Evolutionary conservation across 352 stramenopile genomes (phyloP), one percentile per base, ranked within the genome.

Genomic region (Pythium sukuiense): DNA sequence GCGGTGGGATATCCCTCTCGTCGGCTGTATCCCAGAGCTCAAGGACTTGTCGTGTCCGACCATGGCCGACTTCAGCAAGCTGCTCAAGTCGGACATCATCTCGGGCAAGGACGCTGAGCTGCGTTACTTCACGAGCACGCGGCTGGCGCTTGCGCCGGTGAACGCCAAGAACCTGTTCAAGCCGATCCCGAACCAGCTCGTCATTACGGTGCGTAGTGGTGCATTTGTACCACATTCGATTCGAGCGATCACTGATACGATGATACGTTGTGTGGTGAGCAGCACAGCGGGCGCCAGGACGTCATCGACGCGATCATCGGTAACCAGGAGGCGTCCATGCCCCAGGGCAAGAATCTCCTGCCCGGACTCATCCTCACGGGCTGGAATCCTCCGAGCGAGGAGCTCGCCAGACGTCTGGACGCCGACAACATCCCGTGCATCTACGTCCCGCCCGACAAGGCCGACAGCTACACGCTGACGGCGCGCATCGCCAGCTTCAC

Each of bases 11-110:
- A 70, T 96, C 30, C 90, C 90, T 20, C 77, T 97, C 8, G 69
- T 97, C 14, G 91, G 91, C 26, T 93, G 89, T 56, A 94, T 97
- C 35, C 91, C 91, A 0, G 83, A 95, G 55, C 72, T 92, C 29
- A 89, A 90, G 43, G 87, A 95, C 39, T 65, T 95, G 13, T 89
- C 81, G 24, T 88, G 83, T 37, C 87, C 87, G n/a, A 92, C 87
- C 18, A 95, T 95, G 74, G 86, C 87, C 2, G 87, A 95, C 70
- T 95, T 90, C 66, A 85, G 83, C 70, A 95, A 95, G 65, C 71
- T 95, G 48, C 79, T 95, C 39, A 88, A 92, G 60, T 92, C 85
- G 24, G 78, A 90, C 4, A 71, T 95, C 62, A 81, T 95, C 43
- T 92, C 87, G 2, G 87, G 87, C 79, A 69, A 83, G 50, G 80